Conservation (phyloP, 1,284 basidiomycete species). For the Pterulicium gracile region DNA sequence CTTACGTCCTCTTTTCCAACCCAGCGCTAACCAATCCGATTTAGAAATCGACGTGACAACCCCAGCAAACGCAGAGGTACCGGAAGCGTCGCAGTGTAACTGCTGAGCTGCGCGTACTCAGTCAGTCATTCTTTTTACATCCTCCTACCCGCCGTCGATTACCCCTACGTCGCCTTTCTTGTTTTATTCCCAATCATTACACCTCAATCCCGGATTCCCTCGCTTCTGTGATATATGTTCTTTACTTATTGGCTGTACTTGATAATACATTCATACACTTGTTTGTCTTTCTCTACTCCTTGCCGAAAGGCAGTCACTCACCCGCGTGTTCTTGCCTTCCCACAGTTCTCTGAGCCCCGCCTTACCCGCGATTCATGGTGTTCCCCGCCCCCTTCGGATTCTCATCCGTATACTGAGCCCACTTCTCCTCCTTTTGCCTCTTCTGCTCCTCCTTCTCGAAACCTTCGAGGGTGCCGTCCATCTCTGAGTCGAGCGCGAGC, state of each 20-base stretch:
- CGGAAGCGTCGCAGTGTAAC: conserved; percentile 69
- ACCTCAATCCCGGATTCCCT: too few relatives aligned
- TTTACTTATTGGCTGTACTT: conserved; percentile 9
- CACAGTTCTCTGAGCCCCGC: too few relatives aligned
- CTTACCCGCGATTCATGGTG: conserved; percentile 88
- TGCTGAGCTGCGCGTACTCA: conserved; percentile 32
- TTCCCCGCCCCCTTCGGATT: conserved; percentile 84
- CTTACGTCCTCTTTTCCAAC: too few relatives aligned
- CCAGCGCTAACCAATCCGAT: too few relatives aligned
- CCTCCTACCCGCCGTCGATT: too few relatives aligned
- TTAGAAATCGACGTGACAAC: conserved; percentile 77
- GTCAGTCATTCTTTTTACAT: too few relatives aligned
- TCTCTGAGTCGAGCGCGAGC: conserved; percentile 67
- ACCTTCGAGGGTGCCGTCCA: conserved; percentile 68
- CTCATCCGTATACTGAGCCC: conserved; percentile 76
- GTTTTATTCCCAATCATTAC: too few relatives aligned
- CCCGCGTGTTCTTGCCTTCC: too few relatives aligned
- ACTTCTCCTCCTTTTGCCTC: conserved; percentile 75
- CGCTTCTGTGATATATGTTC: conserved; percentile 7
- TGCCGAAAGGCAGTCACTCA: too few relatives aligned
- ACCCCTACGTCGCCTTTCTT: too few relatives aligned
- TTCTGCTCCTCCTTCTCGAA: conserved; percentile 70
- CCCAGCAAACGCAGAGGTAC: conserved; percentile 48
- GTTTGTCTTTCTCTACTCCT: not conserved
- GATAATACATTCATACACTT: not conserved